Evolutionary conservation across 2,329 filamentous ascomycete genomes (phyloP), one percentile per base, ranked within the genome.

Genomic region (Paecilomyces formosus): DNA sequence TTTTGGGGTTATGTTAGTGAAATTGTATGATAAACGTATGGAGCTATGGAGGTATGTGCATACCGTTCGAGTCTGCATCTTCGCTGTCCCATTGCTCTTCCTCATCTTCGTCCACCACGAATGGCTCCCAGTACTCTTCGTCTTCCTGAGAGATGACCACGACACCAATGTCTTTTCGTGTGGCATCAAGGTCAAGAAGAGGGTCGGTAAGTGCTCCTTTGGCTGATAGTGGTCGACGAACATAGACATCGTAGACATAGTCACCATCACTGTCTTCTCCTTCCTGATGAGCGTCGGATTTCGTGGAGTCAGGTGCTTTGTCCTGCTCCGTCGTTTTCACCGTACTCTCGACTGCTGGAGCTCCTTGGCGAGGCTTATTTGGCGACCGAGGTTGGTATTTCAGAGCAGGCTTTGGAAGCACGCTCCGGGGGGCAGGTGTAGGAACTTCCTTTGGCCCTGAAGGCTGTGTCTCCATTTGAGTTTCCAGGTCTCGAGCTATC

Each of bases 161-260:
- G 15, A 77, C 68, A 55, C 75, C 74, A 56, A 76, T 66, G 50
- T 76, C 71, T 52, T 67, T 68, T 4, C 70, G 74, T 21, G 65
- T 62, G 22, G 67, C 64, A 52, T 72, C 68, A 3, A 66, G 55
- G 50, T 70, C 67, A 15, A 64, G 65, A n/a, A 72, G 59, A 0
- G 73, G 71, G 60, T 77, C 73, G 13, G 66, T 73, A 58, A 73
- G 59, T 53, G 71, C 62, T 9, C 70, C 65, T 18, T 63, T 60
- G n/a, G 71, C 68, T 1, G 71, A 66, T 18, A 77, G 61, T n/a
- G 70, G 73, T 18, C 79, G 74, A 2, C 83, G 81, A 50, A 85
- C 73, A 67, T 86, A 86, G 9, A 82, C 84, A 64, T 86, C 84
- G 68, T 85, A 85, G 58, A 86, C 82, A 66, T 83, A 86, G 9